phyloP scores from a whole-genome alignment of 73 alveolate genomes.

The Paramecium sexaurelia region DNA sequence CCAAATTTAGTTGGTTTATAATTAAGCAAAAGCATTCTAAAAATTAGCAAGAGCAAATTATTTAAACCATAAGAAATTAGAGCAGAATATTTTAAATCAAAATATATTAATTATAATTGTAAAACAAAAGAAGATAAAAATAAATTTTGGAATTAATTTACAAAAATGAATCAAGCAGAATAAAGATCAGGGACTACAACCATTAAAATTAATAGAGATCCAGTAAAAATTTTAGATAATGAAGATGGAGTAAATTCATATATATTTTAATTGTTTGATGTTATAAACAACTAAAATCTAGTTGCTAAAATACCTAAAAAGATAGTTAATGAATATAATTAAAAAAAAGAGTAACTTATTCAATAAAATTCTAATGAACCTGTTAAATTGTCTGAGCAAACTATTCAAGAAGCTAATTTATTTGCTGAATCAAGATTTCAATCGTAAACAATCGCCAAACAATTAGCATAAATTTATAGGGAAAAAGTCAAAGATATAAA shows the following conservation, averaged over 20 bases:
- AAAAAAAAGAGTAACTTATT: neutral
- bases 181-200: neutral
- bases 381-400: neutral
- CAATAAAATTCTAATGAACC: neutral
- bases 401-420: neutral
- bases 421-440: neutral
- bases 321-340: neutral
- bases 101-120: neutral
- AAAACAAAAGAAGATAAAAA: neutral
- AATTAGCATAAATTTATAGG: conserved; percentile 3
- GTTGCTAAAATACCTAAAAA: conserved; percentile 17
- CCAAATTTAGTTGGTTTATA: neutral
- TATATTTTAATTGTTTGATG: conserved; percentile 18
- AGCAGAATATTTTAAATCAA: neutral
- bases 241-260: neutral
- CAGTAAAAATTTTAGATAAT: neutral
- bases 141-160: neutral
- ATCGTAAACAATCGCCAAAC: neutral
- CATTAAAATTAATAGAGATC: neutral
- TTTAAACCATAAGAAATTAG: neutral
- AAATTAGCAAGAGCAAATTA: neutral
- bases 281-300: neutral
- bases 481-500: neutral
- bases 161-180: neutral
- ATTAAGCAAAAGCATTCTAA: neutral